Percentiles rank a stretch among this genome's conserved stretches.
Evolutionary conservation across 306 rosid genomes (phyloP).

Genomic region (Alnus glutinosa): DNA sequence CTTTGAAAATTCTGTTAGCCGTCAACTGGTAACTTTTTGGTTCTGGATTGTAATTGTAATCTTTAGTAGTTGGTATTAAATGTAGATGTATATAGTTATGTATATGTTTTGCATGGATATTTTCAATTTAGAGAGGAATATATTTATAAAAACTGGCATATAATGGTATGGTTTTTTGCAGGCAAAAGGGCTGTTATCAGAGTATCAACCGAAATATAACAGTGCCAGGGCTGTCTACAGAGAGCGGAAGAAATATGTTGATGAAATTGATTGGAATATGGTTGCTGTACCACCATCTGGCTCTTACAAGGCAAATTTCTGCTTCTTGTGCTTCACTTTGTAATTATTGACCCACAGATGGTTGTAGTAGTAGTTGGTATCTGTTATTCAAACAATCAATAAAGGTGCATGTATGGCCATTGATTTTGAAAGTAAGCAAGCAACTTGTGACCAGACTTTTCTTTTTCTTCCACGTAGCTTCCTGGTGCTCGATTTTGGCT

Average conservation of each 20-base stretch:
- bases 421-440: neutral
- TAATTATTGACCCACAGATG: neutral
- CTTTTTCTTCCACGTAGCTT: neutral
- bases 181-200: conserved; percentile 94
- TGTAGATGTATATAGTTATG: conserved; percentile 9
- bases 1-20: conserved; percentile 93
- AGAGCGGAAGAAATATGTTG: conserved; percentile 87
- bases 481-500: conserved; percentile 1
- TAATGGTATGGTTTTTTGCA: conserved; percentile 48
- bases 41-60: conserved; percentile 22
- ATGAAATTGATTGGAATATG: conserved; percentile 87
- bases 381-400: conserved; percentile 27
- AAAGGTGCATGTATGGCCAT: neutral
- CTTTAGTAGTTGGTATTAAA: conserved; percentile 19
- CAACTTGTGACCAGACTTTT: neutral
- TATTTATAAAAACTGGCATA: conserved; percentile 11
- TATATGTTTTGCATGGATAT: conserved; percentile 8
- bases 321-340: conserved; percentile 22
- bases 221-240: conserved; percentile 96
- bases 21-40: conserved; percentile 73
- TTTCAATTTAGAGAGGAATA: conserved; percentile 3
- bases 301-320: conserved; percentile 67
- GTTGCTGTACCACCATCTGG: conserved; percentile 97
- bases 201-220: conserved; percentile 84
- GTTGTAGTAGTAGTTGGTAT: conserved; percentile 21